A percentile compares a stretch with the other conserved stretches of the same genome.
These are phyloP conservation scores for Claviceps sp. DNA, from an alignment of 2,329 filamentous ascomycete genomes.

Conservation along the genomic window DNA sequence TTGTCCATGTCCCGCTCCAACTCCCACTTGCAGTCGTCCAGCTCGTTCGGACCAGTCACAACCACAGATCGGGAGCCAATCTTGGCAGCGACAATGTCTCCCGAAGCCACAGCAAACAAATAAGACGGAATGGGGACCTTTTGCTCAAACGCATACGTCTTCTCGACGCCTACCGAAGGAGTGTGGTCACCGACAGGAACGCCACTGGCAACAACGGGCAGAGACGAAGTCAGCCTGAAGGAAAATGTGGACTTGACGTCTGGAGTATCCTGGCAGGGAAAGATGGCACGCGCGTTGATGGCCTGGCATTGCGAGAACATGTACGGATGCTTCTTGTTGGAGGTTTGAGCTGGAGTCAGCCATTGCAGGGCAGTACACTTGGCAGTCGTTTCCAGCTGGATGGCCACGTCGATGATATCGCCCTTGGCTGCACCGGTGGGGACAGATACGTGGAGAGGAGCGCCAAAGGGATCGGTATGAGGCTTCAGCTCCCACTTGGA, in stretches of 20 bases:
- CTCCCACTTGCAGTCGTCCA: conserved; percentile 78
- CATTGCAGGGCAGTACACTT: conserved; percentile 90
- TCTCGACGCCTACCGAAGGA: conserved; percentile 33
- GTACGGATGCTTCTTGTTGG: conserved; percentile 90
- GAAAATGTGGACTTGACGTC: conserved; percentile 93
- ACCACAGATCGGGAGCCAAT: conserved; percentile 80
- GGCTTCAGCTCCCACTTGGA: conserved; percentile 57
- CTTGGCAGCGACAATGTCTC: conserved; percentile 72
- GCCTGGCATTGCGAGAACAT: conserved; percentile 98
- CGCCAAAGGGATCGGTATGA: conserved; percentile 60
- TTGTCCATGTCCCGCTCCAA: conserved; percentile 83
- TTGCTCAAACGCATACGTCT: conserved; percentile 76
- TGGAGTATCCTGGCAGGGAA: conserved; percentile 94
- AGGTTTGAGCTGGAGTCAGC: conserved; percentile 86
- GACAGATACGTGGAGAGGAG: conserved; percentile 52
- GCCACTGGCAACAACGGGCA: conserved; percentile 87
- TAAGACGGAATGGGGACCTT: conserved; percentile 88
- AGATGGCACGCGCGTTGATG: conserved; percentile 85
- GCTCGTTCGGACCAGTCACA: conserved; percentile 76
- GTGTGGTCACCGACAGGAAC: conserved; percentile 39
- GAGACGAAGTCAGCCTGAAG: conserved; percentile 73
- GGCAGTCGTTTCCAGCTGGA: conserved; percentile 67
- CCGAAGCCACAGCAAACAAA: conserved; percentile 79
- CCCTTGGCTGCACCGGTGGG: conserved; percentile 41
- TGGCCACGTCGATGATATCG: conserved; percentile 40